Base-by-base conservation (phyloP, 2,329 filamentous ascomycete genomes). In the Cercospora berteroae region DNA sequence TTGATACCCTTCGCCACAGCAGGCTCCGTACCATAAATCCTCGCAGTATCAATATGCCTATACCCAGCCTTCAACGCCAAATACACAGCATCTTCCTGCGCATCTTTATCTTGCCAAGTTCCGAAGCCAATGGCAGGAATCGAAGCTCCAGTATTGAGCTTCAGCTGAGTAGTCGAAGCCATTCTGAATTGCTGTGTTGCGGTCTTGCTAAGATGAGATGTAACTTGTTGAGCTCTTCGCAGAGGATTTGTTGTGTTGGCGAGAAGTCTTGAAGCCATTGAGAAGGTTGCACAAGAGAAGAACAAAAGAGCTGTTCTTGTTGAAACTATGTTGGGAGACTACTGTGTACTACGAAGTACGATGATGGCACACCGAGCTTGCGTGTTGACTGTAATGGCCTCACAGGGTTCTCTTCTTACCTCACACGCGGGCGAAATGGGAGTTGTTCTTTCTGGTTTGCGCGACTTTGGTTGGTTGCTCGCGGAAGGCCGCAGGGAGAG, bases 1-100 rank as follows among this genome's bases (percentile, higher is more conserved):
- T 83, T 85, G 74, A 91, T 87, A 20, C 86, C 90, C 70, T 83
- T 80, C 12, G 88, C 90, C 0, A 90, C 88, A 63, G 89, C 87
- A 64, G 83, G 83, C 77, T 90, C 89, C 66, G 89, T 92, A 64
- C 83, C 76, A 68, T 80, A 80, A 64, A 77, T 76, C 8, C 72
- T 65, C 8, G 76, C 69, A 16, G 83, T 84, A 70, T 86, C 85
- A 66, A 87, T 86, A 70, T 87, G 85, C 23, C 84, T 77, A 71
- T 86, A 87, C n/a, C 85, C 85, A 2, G 77, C 78, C 71, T 83
- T 80, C 50, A 86, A 75, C 60, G 82, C 80, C n/a, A 71, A 67
- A 4, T 74, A 68, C 7, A 86, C 84, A 2, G 83, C 83, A 27
- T 84, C 83, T 60, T 72, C 69, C 73, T 85, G 83, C 1, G 80